Conservation (phyloP, 805 yeast species). For the Barnettozyma sp. region DNA sequence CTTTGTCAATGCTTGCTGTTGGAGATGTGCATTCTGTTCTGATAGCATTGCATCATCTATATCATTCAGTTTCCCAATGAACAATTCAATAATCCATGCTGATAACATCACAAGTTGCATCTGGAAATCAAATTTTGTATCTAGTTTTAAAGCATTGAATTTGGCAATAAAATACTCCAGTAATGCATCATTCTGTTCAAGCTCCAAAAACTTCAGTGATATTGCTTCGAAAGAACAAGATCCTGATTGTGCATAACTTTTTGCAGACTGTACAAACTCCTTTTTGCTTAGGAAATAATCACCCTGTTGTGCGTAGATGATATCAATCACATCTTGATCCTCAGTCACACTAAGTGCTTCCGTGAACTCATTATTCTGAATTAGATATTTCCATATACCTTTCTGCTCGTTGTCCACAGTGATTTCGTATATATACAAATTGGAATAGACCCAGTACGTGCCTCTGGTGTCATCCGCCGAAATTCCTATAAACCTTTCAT, state of each 20-base stretch:
- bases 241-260: constrained; percentile 54
- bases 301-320: constrained; percentile 50
- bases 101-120: constrained; percentile 28
- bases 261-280: constrained; percentile 39
- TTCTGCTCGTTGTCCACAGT: constrained; percentile 59
- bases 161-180: constrained; percentile 40
- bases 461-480: constrained; percentile 40
- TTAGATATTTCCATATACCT: constrained; percentile 65
- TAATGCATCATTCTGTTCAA: constrained; percentile 36
- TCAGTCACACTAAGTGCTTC: constrained; percentile 47
- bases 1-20: constrained; percentile 22
- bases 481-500: constrained; percentile 38
- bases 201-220: constrained; percentile 48
- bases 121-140: constrained; percentile 22
- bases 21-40: constrained; percentile 22
- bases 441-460: constrained; percentile 76
- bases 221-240: constrained; percentile 63
- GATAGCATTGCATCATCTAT: constrained; percentile 28
- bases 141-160: constrained; percentile 27
- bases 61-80: constrained; percentile 28
- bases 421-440: constrained; percentile 59
- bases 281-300: constrained; percentile 33
- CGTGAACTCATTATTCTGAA: constrained; percentile 49
- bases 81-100: constrained; percentile 32
- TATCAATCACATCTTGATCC: constrained; percentile 37